phyloP scores from a whole-genome alignment of 2,329 filamentous ascomycete genomes.

The Verticillium albo-atrum region DNA sequence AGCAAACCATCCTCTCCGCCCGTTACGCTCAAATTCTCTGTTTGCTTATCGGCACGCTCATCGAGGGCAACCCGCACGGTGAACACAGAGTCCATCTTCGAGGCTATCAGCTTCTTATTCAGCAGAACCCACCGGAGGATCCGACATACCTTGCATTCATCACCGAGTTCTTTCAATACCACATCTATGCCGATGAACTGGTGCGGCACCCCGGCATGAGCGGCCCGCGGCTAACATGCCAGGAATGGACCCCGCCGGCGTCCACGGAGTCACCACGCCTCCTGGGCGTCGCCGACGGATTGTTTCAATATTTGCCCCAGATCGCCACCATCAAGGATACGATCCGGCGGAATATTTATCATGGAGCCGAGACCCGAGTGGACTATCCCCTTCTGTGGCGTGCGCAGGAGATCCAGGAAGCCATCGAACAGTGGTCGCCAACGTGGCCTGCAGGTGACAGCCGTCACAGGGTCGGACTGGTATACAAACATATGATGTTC shows the following conservation, averaged over 20 bases:
- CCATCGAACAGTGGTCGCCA: slow-evolving; percentile 71
- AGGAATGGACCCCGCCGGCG: slow-evolving; percentile 36
- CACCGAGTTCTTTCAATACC: slow-evolving; percentile 82
- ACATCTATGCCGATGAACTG: slow-evolving; percentile 63
- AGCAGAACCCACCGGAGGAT: slow-evolving; percentile 55
- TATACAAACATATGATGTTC: slow-evolving; percentile 65
- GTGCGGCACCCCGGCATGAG: slow-evolving; percentile 41
- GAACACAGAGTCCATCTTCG: slow-evolving; percentile 77
- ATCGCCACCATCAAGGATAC: slow-evolving; percentile 74
- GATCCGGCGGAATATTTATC: slow-evolving; percentile 63
- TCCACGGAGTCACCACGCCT: slow-evolving; percentile 51
- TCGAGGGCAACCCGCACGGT: slow-evolving; percentile 53
- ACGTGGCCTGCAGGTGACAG: slow-evolving; percentile 53
- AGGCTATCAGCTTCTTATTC: slow-evolving; percentile 70
- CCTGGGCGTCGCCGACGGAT: slow-evolving; percentile 75
- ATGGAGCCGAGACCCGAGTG: slow-evolving; percentile 61
- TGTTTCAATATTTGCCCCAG: slow-evolving; percentile 73
- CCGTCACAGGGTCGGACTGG: slow-evolving; percentile 48
- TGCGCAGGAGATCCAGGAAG: slow-evolving; percentile 71
- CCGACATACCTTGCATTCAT: slow-evolving; percentile 60
- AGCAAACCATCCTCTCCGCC: slow-evolving; percentile 45
- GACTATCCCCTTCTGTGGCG: slow-evolving; percentile 69
- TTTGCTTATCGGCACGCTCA: slow-evolving; percentile 52
- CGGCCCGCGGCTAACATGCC: slow-evolving; percentile 32
- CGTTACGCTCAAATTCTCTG: slow-evolving; percentile 62